Percentiles rank a stretch among this genome's conserved stretches.
Conservation (phyloP, 164 flowering plant species). For the Kingdonia uniflora region DNA sequence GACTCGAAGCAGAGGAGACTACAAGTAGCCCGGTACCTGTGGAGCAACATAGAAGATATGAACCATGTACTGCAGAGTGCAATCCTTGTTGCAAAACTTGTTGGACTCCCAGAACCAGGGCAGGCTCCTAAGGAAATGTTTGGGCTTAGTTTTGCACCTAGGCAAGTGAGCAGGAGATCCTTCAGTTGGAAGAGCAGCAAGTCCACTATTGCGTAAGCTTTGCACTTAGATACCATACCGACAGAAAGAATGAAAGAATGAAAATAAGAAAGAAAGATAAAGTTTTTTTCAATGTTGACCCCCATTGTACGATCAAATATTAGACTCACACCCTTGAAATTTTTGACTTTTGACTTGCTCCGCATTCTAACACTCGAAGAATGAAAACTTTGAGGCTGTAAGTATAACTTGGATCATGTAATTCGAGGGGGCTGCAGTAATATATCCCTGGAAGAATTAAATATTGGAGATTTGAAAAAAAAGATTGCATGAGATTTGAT, state of each 20-base stretch:
- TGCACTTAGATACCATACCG: background rate
- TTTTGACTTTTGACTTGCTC: no score
- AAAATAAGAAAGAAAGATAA: constrained; percentile 9
- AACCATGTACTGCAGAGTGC: constrained; percentile 64
- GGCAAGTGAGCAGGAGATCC: constrained; percentile 25
- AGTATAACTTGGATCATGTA: no score
- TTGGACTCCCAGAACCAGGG: constrained; percentile 52
- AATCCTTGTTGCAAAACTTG: constrained; percentile 54
- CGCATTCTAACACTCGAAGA: no score
- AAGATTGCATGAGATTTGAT: no score
- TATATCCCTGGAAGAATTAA: no score
- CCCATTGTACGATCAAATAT: no score
- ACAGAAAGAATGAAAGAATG: constrained; percentile 1
- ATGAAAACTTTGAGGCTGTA: no score
- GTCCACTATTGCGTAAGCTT: constrained; percentile 22
- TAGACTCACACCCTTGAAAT: no score
- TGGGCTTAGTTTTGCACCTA: constrained; percentile 72
- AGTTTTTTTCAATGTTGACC: no score
- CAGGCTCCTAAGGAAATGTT: constrained; percentile 72
- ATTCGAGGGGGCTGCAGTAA: no score
- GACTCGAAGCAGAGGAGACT: constrained; percentile 59
- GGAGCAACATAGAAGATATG: constrained; percentile 56
- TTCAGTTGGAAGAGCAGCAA: constrained; percentile 36
- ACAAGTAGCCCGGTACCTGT: constrained; percentile 49
- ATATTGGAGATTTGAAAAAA: no score